Evolutionary conservation across 129 eudicot species (phyloP), one percentile per base, ranked within the genome.

Genomic region (Dittrichia graveolens): DNA sequence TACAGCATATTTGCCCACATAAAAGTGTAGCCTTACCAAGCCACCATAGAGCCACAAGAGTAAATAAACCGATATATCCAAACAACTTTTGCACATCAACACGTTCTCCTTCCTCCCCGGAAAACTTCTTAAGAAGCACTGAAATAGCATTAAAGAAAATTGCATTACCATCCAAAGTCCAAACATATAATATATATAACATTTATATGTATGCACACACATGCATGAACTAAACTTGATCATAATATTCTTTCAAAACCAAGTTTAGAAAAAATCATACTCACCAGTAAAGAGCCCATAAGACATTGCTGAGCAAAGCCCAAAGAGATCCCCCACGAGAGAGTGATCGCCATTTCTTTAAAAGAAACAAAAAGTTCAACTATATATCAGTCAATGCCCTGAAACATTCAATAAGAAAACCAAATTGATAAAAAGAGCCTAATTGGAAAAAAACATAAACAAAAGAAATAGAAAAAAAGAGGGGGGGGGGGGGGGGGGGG

Each of bases 21-120:
- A 48, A 19, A 79, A 16, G 66, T 45, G 19, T 69, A 50, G 38
- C 65, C 96, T 86, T 86, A 95, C 99, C 95, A 37, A 95, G 99
- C 99, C 99, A 95, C 99, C 99, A 95, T 71, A 95, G 96, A 31
- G 97, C 96, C 42, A 91, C 91, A 66, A 95, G 89, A 3, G 96
- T 95, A 78, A 88, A 91, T 13, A 95, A 79, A 53, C 99, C 99
- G 42, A 95, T 88, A 74, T 95, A 95, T 72, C 99, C 99, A 60
- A 95, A 95, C 80, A 95, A 83, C 76, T 95, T 95, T 65, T 91
- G 95, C 77, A 95, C 91, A 61, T 95, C 99, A 39, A 85, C 92
- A 38, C 85, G 88, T 81, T 83, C 97, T 72, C 97, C 99, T 79
- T 90, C 99, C 84, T 88, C 97, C 54, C 99, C 99, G 11, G 96